Conservation (phyloP, 2,329 filamentous ascomycete genomes). For the Dactylellina haptotyla region DNA sequence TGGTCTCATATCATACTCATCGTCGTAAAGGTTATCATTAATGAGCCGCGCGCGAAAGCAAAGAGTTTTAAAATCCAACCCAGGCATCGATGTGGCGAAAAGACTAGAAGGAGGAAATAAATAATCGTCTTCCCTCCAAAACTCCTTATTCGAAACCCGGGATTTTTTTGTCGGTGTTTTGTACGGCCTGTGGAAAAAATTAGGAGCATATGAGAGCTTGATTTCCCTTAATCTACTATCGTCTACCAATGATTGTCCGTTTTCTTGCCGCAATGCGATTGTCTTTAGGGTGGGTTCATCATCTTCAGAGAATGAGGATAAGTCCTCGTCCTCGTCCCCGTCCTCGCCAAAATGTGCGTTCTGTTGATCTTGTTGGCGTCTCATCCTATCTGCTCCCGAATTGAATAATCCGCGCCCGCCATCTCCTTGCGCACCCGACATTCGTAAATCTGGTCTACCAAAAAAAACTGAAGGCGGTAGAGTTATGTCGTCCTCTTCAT, state of each 20-base stretch:
- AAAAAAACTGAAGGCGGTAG: slow-evolving; percentile 24
- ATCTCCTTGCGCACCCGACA: slow-evolving; percentile 21
- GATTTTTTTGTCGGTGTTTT: not conserved
- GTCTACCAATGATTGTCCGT: not conserved
- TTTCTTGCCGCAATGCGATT: not conserved
- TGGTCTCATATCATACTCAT: slow-evolving; percentile 6
- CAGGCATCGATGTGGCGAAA: slow-evolving; percentile 6
- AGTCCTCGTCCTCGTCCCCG: slow-evolving; percentile 33
- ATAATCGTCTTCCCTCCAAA: not conserved
- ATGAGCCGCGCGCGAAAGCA: slow-evolving; percentile 26
- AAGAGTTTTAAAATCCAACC: not conserved
- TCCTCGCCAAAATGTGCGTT: not conserved
- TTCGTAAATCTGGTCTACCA: slow-evolving; percentile 35
- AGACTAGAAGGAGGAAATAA: not conserved
- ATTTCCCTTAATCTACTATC: not conserved
- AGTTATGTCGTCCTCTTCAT: not conserved
- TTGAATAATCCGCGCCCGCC: slow-evolving; percentile 44
- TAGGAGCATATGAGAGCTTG: not conserved
- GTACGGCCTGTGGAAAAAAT: slow-evolving; percentile 17
- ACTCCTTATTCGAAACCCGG: not conserved
- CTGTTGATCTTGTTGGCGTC: not conserved
- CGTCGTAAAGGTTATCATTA: slow-evolving; percentile 28
- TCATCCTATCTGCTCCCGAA: slow-evolving; percentile 35
- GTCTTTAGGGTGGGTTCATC: slow-evolving; percentile 9
- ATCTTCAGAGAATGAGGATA: slow-evolving; percentile 40